Conservation (phyloP, 2,329 filamentous ascomycete species). For the Pochonia chlamydosporia region DNA sequence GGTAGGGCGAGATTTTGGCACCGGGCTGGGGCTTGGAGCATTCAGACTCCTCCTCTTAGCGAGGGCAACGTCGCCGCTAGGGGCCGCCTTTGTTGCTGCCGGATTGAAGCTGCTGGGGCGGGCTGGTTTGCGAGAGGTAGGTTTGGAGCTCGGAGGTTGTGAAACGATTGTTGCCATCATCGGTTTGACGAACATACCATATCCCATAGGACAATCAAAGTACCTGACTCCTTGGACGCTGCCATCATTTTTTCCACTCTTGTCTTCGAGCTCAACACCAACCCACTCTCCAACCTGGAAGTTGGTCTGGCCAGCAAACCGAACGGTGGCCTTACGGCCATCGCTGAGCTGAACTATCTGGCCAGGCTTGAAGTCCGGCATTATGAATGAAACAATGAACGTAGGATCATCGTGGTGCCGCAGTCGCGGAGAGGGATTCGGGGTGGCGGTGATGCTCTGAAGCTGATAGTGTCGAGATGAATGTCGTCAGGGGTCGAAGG, state of each 20-base stretch:
- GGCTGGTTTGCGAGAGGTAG: conserved; percentile 32
- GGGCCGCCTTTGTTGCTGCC: conserved; percentile 32
- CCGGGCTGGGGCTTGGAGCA: conserved; percentile 67
- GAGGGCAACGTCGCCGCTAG: conserved; percentile 43
- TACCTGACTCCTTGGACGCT: conserved; percentile 83
- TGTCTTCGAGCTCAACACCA: conserved; percentile 78
- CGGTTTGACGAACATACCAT: conserved; percentile 80
- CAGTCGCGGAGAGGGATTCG: not conserved
- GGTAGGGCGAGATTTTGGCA: conserved; percentile 49
- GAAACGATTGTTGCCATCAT: conserved; percentile 57
- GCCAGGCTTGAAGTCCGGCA: conserved; percentile 57
- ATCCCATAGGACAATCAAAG: conserved; percentile 74
- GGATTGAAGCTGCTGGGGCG: conserved; percentile 46
- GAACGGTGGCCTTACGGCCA: conserved; percentile 69
- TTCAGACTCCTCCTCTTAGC: conserved; percentile 64
- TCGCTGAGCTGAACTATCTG: conserved; percentile 76
- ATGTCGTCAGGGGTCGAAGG: not conserved
- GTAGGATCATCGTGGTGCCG: conserved; percentile 25
- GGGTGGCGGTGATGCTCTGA: not conserved
- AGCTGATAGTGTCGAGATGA: not conserved
- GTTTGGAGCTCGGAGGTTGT: conserved; percentile 35
- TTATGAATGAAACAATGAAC: conserved; percentile 27
- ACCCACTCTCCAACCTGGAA: conserved; percentile 85
- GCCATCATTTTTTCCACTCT: conserved; percentile 89
- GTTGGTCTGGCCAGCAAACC: conserved; percentile 72